A percentile compares a stretch with the other conserved stretches of the same genome.
Conservation (phyloP, 2,329 filamentous ascomycete species). For the Botrytis squamosa region DNA sequence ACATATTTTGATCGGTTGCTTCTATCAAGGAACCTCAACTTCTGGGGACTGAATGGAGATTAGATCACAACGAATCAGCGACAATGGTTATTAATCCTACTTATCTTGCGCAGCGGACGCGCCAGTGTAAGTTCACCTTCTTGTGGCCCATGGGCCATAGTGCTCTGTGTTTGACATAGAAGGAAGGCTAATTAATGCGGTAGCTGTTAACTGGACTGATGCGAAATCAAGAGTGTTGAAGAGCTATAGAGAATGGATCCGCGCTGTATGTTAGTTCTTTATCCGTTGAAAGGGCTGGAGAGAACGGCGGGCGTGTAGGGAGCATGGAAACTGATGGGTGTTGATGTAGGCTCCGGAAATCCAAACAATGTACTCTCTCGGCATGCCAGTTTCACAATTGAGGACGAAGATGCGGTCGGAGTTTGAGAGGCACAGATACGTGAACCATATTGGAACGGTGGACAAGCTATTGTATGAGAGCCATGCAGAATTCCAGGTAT, state of each 20-base stretch:
- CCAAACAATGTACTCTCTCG: constrained; percentile 94
- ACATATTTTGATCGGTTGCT: constrained; percentile 9
- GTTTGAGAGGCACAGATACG: constrained; percentile 93
- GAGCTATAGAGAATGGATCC: constrained; percentile 93
- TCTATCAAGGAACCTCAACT: constrained; percentile 19
- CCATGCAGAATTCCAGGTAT: constrained; percentile 89
- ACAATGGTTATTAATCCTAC: constrained; percentile 89
- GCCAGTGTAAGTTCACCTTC: constrained; percentile 62
- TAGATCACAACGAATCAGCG: constrained; percentile 29
- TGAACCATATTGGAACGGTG: constrained; percentile 82
- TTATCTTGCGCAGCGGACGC: constrained; percentile 79
- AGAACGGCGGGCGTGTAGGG: background rate
- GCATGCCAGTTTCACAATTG: constrained; percentile 80
- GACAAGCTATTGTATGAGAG: constrained; percentile 91
- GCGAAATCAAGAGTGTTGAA: constrained; percentile 82
- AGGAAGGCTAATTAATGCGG: constrained; percentile 52
- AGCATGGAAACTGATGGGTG: constrained; percentile 5
- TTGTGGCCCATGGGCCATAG: background rate
- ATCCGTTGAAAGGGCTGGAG: background rate
- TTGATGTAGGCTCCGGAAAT: constrained; percentile 81
- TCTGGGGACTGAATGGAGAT: background rate
- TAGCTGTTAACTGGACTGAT: constrained; percentile 86
- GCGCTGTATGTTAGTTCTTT: constrained; percentile 66
- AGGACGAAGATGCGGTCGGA: constrained; percentile 94
- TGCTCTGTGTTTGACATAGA: constrained; percentile 18